phyloP scores from a whole-genome alignment of 176 grass and related monocot genomes.

The Tillandsia fasciculata region DNA sequence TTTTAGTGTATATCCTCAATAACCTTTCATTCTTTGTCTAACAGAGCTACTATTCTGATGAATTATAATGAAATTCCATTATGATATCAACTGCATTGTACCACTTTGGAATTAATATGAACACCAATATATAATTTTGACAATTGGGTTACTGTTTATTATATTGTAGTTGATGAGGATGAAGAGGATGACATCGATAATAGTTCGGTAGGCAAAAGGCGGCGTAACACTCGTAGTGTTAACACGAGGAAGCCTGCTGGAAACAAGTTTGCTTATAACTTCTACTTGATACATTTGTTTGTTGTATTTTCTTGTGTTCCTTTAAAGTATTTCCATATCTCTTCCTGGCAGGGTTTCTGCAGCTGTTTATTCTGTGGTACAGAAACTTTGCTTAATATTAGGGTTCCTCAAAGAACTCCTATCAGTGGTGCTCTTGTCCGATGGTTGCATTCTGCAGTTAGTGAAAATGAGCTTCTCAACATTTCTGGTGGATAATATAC shows the following conservation, averaged over 20 bases:
- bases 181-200: conserved; percentile 65
- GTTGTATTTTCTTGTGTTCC: conserved; percentile 9
- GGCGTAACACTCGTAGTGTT: conserved; percentile 50
- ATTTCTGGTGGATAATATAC: conserved; percentile 91
- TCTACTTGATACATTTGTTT: conserved; percentile 10
- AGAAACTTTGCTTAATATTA: conserved; percentile 97
- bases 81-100: too few relatives aligned
- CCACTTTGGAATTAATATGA: too few relatives aligned
- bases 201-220: conserved; percentile 68
- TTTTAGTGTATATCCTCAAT: too few relatives aligned
- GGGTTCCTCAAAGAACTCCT: conserved; percentile 86
- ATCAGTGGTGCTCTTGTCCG: conserved; percentile 62
- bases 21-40: too few relatives aligned
- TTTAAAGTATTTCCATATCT: conserved; percentile 23
- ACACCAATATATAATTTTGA: conserved; percentile 7
- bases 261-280: conserved; percentile 49
- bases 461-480: conserved; percentile 97
- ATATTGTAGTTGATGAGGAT: conserved; percentile 69
- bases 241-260: conserved; percentile 55
- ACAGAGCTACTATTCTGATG: too few relatives aligned
- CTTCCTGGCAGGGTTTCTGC: conserved; percentile 54
- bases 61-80: too few relatives aligned
- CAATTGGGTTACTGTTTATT: conserved; percentile 11
- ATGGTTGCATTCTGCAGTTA: conserved; percentile 93
- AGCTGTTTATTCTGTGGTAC: conserved; percentile 55